phyloP scores from a whole-genome alignment of 2,329 filamentous ascomycete species.

The Aquanectria penicillioides region DNA sequence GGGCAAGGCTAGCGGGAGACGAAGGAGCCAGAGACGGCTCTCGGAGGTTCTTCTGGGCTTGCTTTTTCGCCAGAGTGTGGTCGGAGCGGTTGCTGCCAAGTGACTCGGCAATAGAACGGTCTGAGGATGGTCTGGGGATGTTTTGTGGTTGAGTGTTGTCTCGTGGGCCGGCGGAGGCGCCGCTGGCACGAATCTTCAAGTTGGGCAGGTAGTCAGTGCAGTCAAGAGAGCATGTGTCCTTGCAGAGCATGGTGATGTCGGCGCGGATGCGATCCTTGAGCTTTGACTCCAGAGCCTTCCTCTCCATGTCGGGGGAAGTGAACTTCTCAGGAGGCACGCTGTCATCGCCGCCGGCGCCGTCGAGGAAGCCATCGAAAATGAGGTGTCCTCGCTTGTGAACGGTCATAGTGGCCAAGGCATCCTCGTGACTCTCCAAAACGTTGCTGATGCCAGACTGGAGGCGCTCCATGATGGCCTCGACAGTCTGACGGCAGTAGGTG shows the following conservation, averaged over 20 bases:
- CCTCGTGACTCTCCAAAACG: constrained; percentile 58
- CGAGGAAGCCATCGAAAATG: constrained; percentile 47
- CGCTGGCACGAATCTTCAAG: constrained; percentile 36
- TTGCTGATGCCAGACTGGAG: constrained; percentile 61
- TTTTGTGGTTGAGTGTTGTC: constrained; percentile 6
- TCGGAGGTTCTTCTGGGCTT: constrained; percentile 32
- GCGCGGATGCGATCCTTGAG: constrained; percentile 57
- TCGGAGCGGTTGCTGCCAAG: constrained; percentile 37
- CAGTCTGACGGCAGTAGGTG: constrained; percentile 55
- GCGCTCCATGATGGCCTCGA: constrained; percentile 61
- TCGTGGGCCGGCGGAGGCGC: constrained; percentile 26
- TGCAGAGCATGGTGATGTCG: constrained; percentile 61
- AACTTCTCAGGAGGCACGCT: constrained; percentile 45
- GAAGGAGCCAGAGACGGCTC: constrained; percentile 30
- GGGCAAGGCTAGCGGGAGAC: constrained; percentile 22
- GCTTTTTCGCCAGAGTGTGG: constrained; percentile 37
- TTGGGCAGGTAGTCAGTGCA: constrained; percentile 42
- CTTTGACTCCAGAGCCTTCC: constrained; percentile 50
- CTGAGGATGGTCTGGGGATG: constrained; percentile 24
- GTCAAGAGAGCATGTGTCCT: constrained; percentile 60
- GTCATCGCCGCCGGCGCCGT: constrained; percentile 46
- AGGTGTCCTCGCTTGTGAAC: constrained; percentile 64
- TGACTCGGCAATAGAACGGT: constrained; percentile 34
- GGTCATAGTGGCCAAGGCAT: constrained; percentile 56
- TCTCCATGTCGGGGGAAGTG: constrained; percentile 48